Conservation (phyloP, 139 green algal genomes). For the Choricystis sp. region DNA sequence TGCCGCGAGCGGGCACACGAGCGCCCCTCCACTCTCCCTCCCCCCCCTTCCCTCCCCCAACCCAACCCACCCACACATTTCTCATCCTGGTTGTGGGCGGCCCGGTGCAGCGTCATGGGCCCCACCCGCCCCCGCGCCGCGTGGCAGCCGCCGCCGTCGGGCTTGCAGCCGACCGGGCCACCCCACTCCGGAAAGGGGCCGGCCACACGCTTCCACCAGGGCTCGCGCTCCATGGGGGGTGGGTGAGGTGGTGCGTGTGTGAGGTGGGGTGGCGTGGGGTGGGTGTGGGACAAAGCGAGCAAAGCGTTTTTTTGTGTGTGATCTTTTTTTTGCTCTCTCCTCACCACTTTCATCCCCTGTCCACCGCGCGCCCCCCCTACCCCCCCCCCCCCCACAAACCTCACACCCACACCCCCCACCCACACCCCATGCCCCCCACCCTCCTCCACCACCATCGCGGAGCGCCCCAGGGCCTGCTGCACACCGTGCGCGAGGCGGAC, state of each 20-base stretch:
- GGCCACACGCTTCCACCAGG: constrained; percentile 58
- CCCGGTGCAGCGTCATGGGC: constrained; percentile 62
- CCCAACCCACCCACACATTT: constrained; percentile 23
- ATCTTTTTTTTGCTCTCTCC: no score
- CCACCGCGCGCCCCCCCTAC: no score
- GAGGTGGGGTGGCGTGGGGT: background rate
- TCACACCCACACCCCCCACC: no score
- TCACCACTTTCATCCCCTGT: no score
- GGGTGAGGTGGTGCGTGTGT: background rate
- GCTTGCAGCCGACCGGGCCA: constrained; percentile 61
- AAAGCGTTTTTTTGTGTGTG: no score
- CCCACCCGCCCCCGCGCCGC: constrained; percentile 58
- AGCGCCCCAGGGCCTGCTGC: no score
- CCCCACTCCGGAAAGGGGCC: constrained; percentile 51
- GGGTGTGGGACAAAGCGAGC: no score
- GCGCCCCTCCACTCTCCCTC: background rate
- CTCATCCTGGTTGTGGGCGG: constrained; percentile 46
- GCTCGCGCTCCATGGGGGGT: constrained; percentile 48
- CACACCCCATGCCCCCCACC: no score
- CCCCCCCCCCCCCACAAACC: no score
- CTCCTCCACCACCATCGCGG: no score
- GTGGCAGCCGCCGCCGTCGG: constrained; percentile 68
- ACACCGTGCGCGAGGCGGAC: no score
- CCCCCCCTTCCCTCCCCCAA: background rate
- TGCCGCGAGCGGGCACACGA: background rate